Evolutionary conservation across 805 yeast genomes (phyloP).

Genomic region (Wickerhamiella hasegawae): DNA sequence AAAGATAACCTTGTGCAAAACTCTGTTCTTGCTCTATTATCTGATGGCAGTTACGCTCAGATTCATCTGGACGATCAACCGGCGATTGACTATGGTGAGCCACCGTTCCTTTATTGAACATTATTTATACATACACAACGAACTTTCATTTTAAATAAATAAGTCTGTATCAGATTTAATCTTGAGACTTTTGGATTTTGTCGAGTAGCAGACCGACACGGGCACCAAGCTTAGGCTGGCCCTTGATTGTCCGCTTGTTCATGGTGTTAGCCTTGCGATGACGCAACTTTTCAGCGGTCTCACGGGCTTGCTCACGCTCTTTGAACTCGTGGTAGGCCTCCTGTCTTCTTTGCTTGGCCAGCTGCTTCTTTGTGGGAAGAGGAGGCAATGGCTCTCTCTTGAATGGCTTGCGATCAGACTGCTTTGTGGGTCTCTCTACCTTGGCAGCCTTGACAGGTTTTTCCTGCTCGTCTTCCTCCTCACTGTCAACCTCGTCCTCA

Average conservation of each 20-base stretch:
- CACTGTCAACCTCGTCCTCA: conserved; percentile 5
- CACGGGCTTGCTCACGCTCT: conserved; percentile 27
- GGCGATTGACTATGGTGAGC: too few relatives aligned
- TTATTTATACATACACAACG: too few relatives aligned
- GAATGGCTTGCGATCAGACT: conserved; percentile 5
- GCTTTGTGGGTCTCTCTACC: conserved; percentile 1
- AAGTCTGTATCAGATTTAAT: too few relatives aligned
- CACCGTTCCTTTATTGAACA: too few relatives aligned
- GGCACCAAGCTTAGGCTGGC: conserved; percentile 89
- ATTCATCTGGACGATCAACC: too few relatives aligned
- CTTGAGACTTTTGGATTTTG: conserved; percentile 35
- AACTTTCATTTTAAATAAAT: too few relatives aligned
- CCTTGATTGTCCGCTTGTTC: conserved; percentile 43
- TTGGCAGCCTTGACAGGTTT: conserved; percentile 5
- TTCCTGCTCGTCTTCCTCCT: conserved; percentile 13
- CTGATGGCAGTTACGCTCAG: conserved; percentile 1
- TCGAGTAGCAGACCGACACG: conserved; percentile 64
- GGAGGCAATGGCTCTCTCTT: conserved; percentile 13
- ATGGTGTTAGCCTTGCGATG: conserved; percentile 31
- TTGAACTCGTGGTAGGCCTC: conserved; percentile 25
- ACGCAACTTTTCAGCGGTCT: conserved; percentile 21
- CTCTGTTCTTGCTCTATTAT: conserved; percentile 1
- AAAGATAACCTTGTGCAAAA: not conserved
- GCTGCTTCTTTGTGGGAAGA: conserved; percentile 24
- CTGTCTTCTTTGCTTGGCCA: conserved; percentile 30